Conservation (phyloP, 176 grass and related monocot species). For the Metroxylon sagu region DNA sequence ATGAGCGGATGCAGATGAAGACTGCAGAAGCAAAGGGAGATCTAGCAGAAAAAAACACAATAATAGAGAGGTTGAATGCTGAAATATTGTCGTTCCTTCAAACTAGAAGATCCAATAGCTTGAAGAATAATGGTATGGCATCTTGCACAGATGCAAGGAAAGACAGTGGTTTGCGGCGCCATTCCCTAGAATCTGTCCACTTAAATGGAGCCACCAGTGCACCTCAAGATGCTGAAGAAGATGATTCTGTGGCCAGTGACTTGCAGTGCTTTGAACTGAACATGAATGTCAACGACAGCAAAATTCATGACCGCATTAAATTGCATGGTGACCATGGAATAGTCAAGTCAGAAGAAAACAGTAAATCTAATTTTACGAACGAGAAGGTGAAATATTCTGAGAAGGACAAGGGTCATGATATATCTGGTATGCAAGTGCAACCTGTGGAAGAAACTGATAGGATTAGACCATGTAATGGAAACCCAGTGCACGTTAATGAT, state of each 20-base stretch:
- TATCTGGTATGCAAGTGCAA: conserved; percentile 19
- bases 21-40: conserved; percentile 39
- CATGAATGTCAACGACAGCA: conserved; percentile 28
- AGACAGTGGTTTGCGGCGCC: conserved; percentile 50
- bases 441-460: conserved; percentile 15
- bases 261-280: conserved; percentile 90
- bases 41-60: conserved; percentile 35
- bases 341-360: conserved; percentile 38
- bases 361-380: conserved; percentile 1
- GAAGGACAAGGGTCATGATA: conserved; percentile 16
- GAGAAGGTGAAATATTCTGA: conserved; percentile 45
- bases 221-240: conserved; percentile 74
- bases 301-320: conserved; percentile 24
- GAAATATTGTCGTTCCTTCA: conserved; percentile 72
- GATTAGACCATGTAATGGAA: conserved; percentile 21
- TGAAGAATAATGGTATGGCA: conserved; percentile 17
- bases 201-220: conserved; percentile 80
- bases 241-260: conserved; percentile 70
- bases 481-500: conserved; percentile 8
- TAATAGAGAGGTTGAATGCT: conserved; percentile 54
- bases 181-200: conserved; percentile 81
- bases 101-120: conserved; percentile 28
- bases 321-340: conserved; percentile 18
- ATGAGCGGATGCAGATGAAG: conserved; percentile 88
- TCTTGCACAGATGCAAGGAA: neutral